Percentiles rank a stretch among this genome's conserved stretches.
Evolutionary conservation across 768 basidiomycete species (phyloP).

Genomic region (Lactarius hatsudake): DNA sequence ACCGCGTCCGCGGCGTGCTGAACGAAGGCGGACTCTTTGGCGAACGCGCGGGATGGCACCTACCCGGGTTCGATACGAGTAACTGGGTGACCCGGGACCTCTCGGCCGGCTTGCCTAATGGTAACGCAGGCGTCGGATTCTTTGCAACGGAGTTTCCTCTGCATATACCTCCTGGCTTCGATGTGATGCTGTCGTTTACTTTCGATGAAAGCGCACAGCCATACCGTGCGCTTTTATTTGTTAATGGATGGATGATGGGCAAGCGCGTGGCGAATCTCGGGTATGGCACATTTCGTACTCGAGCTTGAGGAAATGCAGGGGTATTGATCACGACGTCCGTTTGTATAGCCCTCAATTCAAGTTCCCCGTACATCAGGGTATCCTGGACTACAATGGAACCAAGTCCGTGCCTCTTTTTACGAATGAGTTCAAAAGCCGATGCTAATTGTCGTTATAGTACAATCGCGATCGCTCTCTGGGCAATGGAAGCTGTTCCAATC

Average conservation of each 20-base stretch:
- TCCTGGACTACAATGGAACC: slow-evolving; percentile 65
- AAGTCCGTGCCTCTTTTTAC: slow-evolving; percentile 48
- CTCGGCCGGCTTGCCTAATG: slow-evolving; percentile 54
- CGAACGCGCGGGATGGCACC: slow-evolving; percentile 48
- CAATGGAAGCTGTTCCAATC: slow-evolving; percentile 32
- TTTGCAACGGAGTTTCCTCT: slow-evolving; percentile 74
- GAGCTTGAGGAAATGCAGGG: slow-evolving; percentile 1
- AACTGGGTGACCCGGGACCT: slow-evolving; percentile 58
- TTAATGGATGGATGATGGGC: slow-evolving; percentile 88
- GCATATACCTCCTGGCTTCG: slow-evolving; percentile 54
- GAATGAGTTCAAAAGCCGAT: slow-evolving; percentile 1
- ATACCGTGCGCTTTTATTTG: slow-evolving; percentile 70
- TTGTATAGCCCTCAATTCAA: slow-evolving; percentile 62
- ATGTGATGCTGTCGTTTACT: slow-evolving; percentile 68
- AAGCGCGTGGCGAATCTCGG: slow-evolving; percentile 45
- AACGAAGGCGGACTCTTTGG: slow-evolving; percentile 47
- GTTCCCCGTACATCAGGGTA: slow-evolving; percentile 83
- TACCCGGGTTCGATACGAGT: slow-evolving; percentile 58
- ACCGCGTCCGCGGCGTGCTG: slow-evolving; percentile 52
- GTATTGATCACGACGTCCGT: not conserved
- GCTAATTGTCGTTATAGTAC: slow-evolving; percentile 1
- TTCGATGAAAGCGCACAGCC: slow-evolving; percentile 60
- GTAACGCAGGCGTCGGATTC: slow-evolving; percentile 71
- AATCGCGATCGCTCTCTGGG: slow-evolving; percentile 36
- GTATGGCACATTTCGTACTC: slow-evolving; percentile 11